Conservation (phyloP, 2,329 filamentous ascomycete genomes). For the Epichloe sp. region DNA sequence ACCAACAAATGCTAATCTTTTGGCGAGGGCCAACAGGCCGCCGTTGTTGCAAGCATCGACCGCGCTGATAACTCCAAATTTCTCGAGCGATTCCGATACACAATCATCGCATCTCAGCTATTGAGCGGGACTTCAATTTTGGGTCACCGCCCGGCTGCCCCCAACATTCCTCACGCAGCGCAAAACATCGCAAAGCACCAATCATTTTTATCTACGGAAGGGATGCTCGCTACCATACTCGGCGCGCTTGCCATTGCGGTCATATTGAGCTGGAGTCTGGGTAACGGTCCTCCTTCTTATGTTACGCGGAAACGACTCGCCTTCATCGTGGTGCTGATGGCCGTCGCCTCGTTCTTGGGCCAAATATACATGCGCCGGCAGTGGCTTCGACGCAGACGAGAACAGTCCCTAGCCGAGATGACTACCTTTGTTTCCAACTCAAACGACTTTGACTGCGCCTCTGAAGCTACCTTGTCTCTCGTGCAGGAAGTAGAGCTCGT, state of each 20-base stretch:
- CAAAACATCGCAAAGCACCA: constrained; percentile 10
- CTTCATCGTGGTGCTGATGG: constrained; percentile 35
- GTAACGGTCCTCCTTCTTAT: constrained; percentile 33
- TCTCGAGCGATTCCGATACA: constrained; percentile 85
- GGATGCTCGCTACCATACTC: constrained; percentile 33
- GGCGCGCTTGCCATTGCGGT: constrained; percentile 53
- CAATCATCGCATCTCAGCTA: constrained; percentile 82
- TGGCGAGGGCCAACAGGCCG: constrained; percentile 34
- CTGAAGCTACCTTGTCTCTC: constrained; percentile 62
- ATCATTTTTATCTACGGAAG: constrained; percentile 27
- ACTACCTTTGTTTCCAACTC: constrained; percentile 58
- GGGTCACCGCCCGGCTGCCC: constrained; percentile 17
- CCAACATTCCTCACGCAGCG: constrained; percentile 8
- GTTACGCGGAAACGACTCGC: constrained; percentile 43
- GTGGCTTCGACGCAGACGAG: constrained; percentile 66
- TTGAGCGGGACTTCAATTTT: constrained; percentile 55
- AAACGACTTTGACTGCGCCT: constrained; percentile 69
- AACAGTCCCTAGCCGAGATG: constrained; percentile 58
- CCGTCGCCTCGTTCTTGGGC: constrained; percentile 40
- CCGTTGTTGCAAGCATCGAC: constrained; percentile 59
- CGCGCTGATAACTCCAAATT: constrained; percentile 72
- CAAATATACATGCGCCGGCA: constrained; percentile 66
- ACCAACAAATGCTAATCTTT: not conserved
- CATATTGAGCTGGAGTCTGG: constrained; percentile 57
- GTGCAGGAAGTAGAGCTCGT: constrained; percentile 95